Evolutionary conservation across 441 rosid species (phyloP), one percentile per base, ranked within the genome.

Genomic region (Rhodomyrtus psidioides): DNA sequence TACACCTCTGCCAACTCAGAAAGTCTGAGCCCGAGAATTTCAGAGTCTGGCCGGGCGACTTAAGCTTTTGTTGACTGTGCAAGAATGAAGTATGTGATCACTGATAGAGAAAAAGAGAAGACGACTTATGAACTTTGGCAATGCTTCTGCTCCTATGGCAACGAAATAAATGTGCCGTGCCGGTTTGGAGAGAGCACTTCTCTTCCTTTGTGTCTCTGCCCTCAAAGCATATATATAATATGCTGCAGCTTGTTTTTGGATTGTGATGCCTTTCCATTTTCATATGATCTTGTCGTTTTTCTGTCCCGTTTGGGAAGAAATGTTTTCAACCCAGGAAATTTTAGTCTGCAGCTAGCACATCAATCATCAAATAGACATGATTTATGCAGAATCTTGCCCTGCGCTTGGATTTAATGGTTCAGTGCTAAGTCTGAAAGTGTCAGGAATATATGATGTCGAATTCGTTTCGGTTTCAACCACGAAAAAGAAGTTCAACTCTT

Each of bases 1-100:
- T 84, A 89, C 94, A 3, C 92, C 93, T 54, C 85, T 81, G 9
- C 79, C 79, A 70, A 70, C 79, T 21, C 79, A n/a, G n/a, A n/a
- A 88, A 76, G 85, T 56, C 34, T 49, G 62, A 39, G 27, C 70
- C 53, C 30, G 27, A 70, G 79, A 70, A 21, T 70, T 34, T 34
- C 26, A 46, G 12, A 65, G 79, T 70, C n/a, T 2, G 79, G 79
- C 79, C 4, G 7, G n/a, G 19, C 79, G 19, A 34, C 34, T 21
- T 34, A 70, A 19, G 79, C n/a, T 34, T 70, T 5, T 70, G n/a
- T 39, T 5, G n/a, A 70, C 79, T 39, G n/a, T 70, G 49, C 79
- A 34, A 39, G 10, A 34, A 34, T 70, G 79, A 70, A 65, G 76
- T 42, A 70, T 34, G 79, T 21, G 5, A 70, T 26, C 79, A 70